Percentiles rank a stretch among this genome's conserved stretches.
Evolutionary conservation across 306 rosid genomes (phyloP).

Genomic region (Casuarina glauca): DNA sequence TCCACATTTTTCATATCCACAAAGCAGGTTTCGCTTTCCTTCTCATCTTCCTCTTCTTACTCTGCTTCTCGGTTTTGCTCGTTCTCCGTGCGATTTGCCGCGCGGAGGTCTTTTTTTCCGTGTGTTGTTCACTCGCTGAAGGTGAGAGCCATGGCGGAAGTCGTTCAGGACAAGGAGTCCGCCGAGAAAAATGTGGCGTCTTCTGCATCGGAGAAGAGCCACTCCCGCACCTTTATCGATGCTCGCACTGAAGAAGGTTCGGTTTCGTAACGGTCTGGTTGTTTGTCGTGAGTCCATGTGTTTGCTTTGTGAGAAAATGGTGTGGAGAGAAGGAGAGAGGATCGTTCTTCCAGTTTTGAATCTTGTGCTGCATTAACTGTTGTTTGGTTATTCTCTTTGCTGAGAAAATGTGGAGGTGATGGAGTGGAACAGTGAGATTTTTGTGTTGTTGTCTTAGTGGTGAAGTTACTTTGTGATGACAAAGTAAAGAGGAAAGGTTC

Average conservation of each 20-base stretch:
- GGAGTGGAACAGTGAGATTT: not conserved
- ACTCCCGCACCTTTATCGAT: conserved; percentile 47
- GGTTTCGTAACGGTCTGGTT: not conserved
- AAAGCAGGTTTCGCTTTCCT: conserved; percentile 33
- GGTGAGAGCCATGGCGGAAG: conserved; percentile 46
- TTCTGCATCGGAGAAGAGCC: conserved; percentile 23
- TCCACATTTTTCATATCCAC: conserved; percentile 24
- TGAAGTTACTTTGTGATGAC: not conserved
- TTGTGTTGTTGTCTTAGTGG: not conserved
- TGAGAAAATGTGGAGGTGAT: not conserved
- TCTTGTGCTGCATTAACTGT: not conserved
- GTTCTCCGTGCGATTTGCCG: conserved; percentile 28
- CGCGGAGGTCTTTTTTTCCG: conserved; percentile 21
- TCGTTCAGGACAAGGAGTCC: conserved; percentile 36
- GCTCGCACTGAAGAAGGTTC: conserved; percentile 42
- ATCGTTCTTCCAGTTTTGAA: not conserved
- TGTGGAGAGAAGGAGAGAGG: not conserved
- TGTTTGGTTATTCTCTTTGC: not conserved
- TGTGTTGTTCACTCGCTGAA: conserved; percentile 31
- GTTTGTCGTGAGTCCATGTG: not conserved
- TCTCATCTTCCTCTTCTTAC: conserved; percentile 19
- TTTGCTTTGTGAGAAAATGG: not conserved
- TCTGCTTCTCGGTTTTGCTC: conserved; percentile 28
- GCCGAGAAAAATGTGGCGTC: conserved; percentile 5
- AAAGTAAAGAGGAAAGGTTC: too few species aligned